Conservation (phyloP, 176 grass and related monocot genomes). For the Raddia distichophylla region DNA sequence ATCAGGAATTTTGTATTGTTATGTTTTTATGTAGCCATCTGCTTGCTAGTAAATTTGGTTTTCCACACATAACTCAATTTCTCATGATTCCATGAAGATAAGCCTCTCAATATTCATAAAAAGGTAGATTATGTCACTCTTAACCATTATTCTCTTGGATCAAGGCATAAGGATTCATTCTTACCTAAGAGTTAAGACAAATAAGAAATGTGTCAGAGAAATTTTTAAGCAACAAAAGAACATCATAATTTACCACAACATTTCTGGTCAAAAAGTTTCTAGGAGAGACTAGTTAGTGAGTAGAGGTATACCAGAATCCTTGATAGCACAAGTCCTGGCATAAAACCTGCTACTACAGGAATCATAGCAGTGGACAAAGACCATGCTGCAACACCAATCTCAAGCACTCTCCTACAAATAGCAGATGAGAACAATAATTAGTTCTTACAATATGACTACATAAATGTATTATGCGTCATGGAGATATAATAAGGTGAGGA, state of each 20-base stretch:
- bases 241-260: constrained; percentile 12
- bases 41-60: neutral
- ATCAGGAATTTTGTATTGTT: constrained; percentile 3
- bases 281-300: constrained; percentile 18
- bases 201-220: constrained; percentile 2
- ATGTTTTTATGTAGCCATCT: neutral
- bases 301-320: constrained; percentile 80
- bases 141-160: constrained; percentile 10
- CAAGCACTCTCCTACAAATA: constrained; percentile 82
- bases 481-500: constrained; percentile 17
- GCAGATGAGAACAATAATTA: constrained; percentile 30
- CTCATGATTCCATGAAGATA: neutral
- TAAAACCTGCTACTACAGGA: constrained; percentile 81
- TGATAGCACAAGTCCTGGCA: constrained; percentile 88
- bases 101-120: neutral
- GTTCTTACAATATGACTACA: neutral
- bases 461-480: constrained; percentile 12
- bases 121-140: neutral
- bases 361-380: constrained; percentile 79
- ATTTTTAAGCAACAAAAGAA: constrained; percentile 2
- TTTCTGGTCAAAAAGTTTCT: constrained; percentile 15
- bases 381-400: constrained; percentile 81
- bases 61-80: constrained; percentile 6
- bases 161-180: neutral
- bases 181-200: constrained; percentile 4